Base-by-base conservation (phyloP, 2,329 filamentous ascomycete genomes). In the Colletotrichum sp. region DNA sequence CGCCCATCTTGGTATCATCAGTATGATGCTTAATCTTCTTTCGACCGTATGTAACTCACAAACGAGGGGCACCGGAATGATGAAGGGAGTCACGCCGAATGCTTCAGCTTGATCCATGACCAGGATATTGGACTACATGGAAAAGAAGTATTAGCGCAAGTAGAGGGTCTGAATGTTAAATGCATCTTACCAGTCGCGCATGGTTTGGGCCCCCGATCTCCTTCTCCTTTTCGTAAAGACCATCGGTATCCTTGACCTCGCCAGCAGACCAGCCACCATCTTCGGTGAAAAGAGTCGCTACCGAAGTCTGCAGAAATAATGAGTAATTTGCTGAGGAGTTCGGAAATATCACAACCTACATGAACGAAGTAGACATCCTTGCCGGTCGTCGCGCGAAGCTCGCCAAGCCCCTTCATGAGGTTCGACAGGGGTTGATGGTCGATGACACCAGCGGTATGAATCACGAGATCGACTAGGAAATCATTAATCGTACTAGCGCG, bases 401-500 rank as follows among this genome's bases (percentile, higher is more conserved):
- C 77, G 21, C 82, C 82, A 7, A 87, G 81, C 13, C 82, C 85
- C 13, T 78, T 79, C 52, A 87, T 79, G 7, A 87, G 72, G 71
- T 83, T 78, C 6, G 79, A 71, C 16, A 78, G 74, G 18, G 83
- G 68, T 6, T 30, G 55, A 13, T 79, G 75, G 10, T 83, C 79
- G 24, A 83, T 77, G 18, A 82, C 81, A 66, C 82, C 82, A 12
- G 84, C 84, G 2, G 80, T 83, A 66, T 87, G 82, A 16, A 86
- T 71, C 32, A 86, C 78, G 18, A 86, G 81, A 66, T 84, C 78
- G 59, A 86, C 84, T 86, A 68, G 44, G 32, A 63, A 8, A 13
- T 81, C 4, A 34, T 32, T 24, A 30, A 8, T 28, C 32, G 8
- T 13, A 6, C 5, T 10, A 12, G 4, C 7, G 18, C 5, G 12